phyloP scores from a whole-genome alignment of 371 early-diverging fungal genomes.

The Basidiobolus meristosporus region DNA sequence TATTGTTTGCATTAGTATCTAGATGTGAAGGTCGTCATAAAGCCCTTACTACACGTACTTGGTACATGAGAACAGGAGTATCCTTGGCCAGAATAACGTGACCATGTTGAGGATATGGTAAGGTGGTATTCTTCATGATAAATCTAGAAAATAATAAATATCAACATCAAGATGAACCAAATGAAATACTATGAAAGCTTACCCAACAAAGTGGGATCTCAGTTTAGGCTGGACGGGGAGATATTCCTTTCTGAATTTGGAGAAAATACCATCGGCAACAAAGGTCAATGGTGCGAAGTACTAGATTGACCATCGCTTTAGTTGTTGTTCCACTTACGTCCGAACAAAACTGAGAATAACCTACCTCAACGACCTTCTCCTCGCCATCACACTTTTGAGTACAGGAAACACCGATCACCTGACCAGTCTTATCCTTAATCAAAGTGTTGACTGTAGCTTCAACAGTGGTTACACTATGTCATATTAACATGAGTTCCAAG shows the following conservation, averaged over 20 bases:
- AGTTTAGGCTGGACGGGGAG: conserved; percentile 24
- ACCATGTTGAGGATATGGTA: conserved; percentile 76
- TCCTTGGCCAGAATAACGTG: conserved; percentile 73
- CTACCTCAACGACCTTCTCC: background rate
- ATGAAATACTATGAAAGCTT: conserved; percentile 1
- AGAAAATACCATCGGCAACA: conserved; percentile 83
- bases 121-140: conserved; percentile 34
- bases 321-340: too few relatives aligned
- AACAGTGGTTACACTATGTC: conserved; percentile 38
- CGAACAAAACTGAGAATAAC: too few relatives aligned
- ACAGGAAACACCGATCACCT: conserved; percentile 25
- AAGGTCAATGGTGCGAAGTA: conserved; percentile 52
- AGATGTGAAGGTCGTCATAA: background rate
- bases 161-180: background rate
- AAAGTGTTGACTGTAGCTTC: conserved; percentile 51
- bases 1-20: background rate
- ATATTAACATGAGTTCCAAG: background rate
- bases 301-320: too few relatives aligned
- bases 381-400: conserved; percentile 2
- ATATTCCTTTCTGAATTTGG: conserved; percentile 75
- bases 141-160: conserved; percentile 11
- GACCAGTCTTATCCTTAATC: conserved; percentile 14
- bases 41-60: conserved; percentile 9
- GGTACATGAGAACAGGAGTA: conserved; percentile 86
- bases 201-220: conserved; percentile 70